Conservation (phyloP, 148 eudicot genomes). For the Rheum nobile region DNA sequence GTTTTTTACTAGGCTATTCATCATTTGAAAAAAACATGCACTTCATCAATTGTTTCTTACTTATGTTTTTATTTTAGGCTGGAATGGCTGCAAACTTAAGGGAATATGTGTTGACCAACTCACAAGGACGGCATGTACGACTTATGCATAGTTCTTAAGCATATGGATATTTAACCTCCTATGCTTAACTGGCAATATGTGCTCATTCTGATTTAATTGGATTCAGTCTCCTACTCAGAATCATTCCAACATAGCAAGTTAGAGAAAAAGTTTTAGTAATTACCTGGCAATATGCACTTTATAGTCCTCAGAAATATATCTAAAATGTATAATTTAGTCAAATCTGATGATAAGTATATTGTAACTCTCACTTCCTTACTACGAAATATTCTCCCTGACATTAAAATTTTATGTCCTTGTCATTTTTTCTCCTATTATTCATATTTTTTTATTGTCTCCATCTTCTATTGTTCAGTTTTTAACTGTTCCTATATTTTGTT, state of each 20-base stretch:
- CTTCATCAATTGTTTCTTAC: not conserved
- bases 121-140: slow-evolving; percentile 71
- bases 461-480: no score
- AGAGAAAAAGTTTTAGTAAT: not conserved
- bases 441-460: no score
- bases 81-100: slow-evolving; percentile 94
- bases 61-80: slow-evolving; percentile 35
- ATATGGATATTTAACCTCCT: no score
- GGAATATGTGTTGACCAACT: slow-evolving; percentile 60
- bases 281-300: not conserved
- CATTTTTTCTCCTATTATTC: no score
- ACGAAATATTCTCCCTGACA: not conserved
- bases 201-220: no score
- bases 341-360: no score
- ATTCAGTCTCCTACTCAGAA: no score
- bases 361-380: not conserved
- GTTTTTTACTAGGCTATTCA: no score
- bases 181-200: no score
- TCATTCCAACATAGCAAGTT: not conserved
- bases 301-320: not conserved
- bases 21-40: no score
- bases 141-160: not conserved
- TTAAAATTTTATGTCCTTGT: not conserved
- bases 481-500: no score
- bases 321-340: not conserved